A percentile compares a stretch with the other conserved stretches of the same genome.
phyloP scores from a whole-genome alignment of 148 eudicot species.

The Talinum fruticosum region DNA sequence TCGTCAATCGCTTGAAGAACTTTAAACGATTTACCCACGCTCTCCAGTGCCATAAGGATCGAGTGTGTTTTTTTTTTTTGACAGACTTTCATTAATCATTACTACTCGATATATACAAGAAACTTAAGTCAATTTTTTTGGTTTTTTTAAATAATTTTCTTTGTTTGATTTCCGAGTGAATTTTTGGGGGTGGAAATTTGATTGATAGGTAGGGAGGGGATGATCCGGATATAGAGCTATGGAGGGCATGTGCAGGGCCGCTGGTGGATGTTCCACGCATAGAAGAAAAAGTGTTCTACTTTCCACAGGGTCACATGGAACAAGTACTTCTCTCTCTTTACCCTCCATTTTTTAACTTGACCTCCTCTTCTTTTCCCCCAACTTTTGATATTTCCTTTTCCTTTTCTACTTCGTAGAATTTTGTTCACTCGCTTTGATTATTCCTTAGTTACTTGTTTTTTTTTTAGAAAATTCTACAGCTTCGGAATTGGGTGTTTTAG shows the following conservation, averaged over 20 bases:
- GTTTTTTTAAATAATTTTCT: no score
- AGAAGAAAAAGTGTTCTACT: conserved; percentile 73
- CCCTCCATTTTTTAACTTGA: conserved; percentile 7
- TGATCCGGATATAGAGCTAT: conserved; percentile 69
- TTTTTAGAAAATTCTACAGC: conserved; percentile 1
- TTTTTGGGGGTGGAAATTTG: not conserved
- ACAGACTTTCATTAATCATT: no score
- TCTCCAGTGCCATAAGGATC: no score
- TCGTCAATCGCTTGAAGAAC: conserved; percentile 27
- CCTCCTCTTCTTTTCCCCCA: not conserved
- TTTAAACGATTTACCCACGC: conserved; percentile 37
- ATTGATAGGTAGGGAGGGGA: conserved; percentile 31
- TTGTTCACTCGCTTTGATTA: not conserved
- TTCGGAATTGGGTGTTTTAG: conserved; percentile 17
- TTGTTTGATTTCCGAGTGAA: no score
- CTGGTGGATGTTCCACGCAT: conserved; percentile 66
- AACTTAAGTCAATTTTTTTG: no score
- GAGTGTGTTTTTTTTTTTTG: no score
- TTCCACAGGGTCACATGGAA: conserved; percentile 95
- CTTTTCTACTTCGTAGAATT: no score
- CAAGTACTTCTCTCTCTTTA: conserved; percentile 42
- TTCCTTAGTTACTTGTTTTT: not conserved
- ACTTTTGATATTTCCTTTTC: no score
- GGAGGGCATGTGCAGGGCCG: conserved; percentile 96
- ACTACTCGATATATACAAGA: no score